These are phyloP conservation scores for Graphilbum ipis-grandicollis DNA, from an alignment of 2,329 filamentous ascomycete genomes.

Conservation along the genomic window DNA sequence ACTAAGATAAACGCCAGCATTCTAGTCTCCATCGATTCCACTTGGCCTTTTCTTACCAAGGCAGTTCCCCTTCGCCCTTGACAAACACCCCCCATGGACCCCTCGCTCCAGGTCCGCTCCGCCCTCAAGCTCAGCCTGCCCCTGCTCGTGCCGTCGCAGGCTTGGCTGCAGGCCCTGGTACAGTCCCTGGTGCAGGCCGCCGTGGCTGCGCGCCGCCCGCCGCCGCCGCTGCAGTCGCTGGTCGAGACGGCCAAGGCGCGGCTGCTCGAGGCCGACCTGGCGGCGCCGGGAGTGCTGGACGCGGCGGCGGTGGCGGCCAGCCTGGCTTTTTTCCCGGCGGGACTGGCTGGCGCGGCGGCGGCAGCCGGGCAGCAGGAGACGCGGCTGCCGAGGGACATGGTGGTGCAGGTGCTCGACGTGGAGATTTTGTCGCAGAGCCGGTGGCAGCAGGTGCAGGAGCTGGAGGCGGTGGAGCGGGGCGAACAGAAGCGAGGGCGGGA, in stretches of 20 bases:
- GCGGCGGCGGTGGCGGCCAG: constrained; percentile 14
- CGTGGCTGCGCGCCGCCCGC: constrained; percentile 21
- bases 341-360: constrained; percentile 22
- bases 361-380: constrained; percentile 30
- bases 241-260: constrained; percentile 68
- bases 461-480: constrained; percentile 56
- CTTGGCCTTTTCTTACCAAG: background rate
- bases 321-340: constrained; percentile 33
- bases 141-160: constrained; percentile 30
- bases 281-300: constrained; percentile 35
- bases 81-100: constrained; percentile 18
- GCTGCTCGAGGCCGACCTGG: constrained; percentile 63
- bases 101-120: constrained; percentile 30
- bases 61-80: background rate
- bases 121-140: constrained; percentile 24
- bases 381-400: constrained; percentile 40
- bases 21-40: background rate
- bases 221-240: constrained; percentile 50
- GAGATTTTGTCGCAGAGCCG: constrained; percentile 65
- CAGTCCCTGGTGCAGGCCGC: constrained; percentile 16
- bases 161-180: constrained; percentile 50
- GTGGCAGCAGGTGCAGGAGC: constrained; percentile 76
- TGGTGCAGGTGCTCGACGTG: constrained; percentile 72
- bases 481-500: constrained; percentile 63
- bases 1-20: no score